These are phyloP conservation scores for Talaromyces thailandensis DNA, from an alignment of 495 filamentous ascomycete genomes.

Conservation along the genomic window DNA sequence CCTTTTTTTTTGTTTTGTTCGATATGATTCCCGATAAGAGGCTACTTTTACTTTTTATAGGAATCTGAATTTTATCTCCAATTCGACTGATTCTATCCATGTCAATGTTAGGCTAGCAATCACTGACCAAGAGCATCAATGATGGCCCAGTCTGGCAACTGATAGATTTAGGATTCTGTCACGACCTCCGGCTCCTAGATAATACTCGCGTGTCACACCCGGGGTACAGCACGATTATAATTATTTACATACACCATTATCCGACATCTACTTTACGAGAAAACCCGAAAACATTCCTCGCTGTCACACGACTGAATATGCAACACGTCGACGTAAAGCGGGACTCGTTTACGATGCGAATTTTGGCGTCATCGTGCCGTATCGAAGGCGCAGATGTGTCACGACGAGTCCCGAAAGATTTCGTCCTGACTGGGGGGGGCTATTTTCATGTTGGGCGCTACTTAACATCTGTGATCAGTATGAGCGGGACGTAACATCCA, in stretches of 20 bases:
- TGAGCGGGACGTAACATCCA: neutral
- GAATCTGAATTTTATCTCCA: neutral
- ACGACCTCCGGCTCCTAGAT: neutral
- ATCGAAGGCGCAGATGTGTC: neutral
- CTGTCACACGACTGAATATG: neutral
- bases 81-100: neutral
- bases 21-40: neutral
- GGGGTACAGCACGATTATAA: neutral
- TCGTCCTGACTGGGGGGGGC: neutral
- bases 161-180: neutral
- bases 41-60: neutral
- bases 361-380: neutral
- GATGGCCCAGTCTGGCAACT: neutral
- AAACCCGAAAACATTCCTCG: neutral
- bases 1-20: neutral
- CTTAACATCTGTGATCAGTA: neutral
- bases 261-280: neutral
- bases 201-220: neutral
- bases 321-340: neutral
- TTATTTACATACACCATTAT: neutral
- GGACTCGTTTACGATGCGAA: neutral
- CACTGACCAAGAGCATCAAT: neutral
- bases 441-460: neutral
- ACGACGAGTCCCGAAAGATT: neutral
- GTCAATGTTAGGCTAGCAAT: neutral